phyloP scores from a whole-genome alignment of 176 grass and related monocot species.

The Oryza officinalis region DNA sequence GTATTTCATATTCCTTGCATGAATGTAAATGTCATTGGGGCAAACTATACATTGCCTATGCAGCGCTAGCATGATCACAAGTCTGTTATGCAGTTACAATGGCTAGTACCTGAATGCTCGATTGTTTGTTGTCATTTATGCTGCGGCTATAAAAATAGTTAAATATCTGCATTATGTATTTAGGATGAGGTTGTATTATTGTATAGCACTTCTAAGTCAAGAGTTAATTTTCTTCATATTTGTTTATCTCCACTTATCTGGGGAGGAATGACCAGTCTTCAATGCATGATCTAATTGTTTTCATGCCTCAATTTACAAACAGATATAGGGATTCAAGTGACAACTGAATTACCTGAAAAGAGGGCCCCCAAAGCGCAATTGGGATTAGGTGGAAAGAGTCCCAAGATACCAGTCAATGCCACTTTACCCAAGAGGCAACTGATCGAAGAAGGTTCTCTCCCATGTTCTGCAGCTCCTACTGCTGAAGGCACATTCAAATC shows the following conservation, averaged over 20 bases:
- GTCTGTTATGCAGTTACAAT: neutral
- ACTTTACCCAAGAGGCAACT: conserved; percentile 46
- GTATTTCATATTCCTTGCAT: neutral
- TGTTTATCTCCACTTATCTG: conserved; percentile 7
- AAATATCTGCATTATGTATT: conserved; percentile 3
- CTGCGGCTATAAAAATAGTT: conserved; percentile 17
- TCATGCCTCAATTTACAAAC: neutral
- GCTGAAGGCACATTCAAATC: conserved; percentile 41
- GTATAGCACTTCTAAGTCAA: neutral
- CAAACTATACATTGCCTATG: neutral
- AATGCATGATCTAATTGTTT: conserved; percentile 7
- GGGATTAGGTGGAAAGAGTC: conserved; percentile 23
- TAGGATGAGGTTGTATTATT: neutral
- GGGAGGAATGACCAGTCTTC: neutral
- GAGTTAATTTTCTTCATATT: neutral
- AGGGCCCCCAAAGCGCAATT: conserved; percentile 30
- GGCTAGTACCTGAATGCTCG: neutral
- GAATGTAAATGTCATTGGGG: neutral
- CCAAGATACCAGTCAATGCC: conserved; percentile 22
- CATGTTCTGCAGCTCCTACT: conserved; percentile 21
- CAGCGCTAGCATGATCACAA: neutral
- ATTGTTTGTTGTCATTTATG: neutral
- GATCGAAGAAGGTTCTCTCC: conserved; percentile 37
- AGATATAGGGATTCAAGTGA: conserved; percentile 36
- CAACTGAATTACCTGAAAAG: conserved; percentile 57